Percentiles rank a stretch among this genome's conserved stretches.
These are phyloP conservation scores for Ampelocalamus luodianensis DNA, from an alignment of 176 grass and related monocot species.

Conservation along the genomic window DNA sequence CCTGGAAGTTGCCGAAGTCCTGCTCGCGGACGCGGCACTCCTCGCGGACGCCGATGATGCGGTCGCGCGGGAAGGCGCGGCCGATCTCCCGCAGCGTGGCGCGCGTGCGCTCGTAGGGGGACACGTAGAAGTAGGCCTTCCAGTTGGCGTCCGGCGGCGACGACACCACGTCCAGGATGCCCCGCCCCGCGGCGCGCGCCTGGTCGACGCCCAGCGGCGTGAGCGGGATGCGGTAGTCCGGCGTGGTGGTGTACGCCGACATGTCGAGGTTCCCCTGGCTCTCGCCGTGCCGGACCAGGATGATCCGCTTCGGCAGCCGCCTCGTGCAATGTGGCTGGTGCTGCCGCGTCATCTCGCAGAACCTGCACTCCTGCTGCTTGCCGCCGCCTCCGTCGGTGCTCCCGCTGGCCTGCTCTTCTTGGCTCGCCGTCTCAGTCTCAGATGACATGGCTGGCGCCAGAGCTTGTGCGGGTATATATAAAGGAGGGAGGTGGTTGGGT, in stretches of 20 bases:
- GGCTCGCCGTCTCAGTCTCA: background rate
- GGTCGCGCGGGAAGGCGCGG: slow-evolving; percentile 66
- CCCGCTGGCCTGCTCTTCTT: background rate
- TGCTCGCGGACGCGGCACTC: slow-evolving; percentile 97
- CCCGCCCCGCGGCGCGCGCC: slow-evolving; percentile 57
- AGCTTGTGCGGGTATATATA: slow-evolving; percentile 33
- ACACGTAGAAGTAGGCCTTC: slow-evolving; percentile 97
- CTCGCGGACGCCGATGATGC: slow-evolving; percentile 88
- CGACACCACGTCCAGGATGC: slow-evolving; percentile 56
- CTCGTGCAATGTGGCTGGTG: slow-evolving; percentile 41
- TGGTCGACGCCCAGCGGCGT: slow-evolving; percentile 66
- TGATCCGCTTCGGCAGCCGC: slow-evolving; percentile 84
- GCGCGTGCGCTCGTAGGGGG: slow-evolving; percentile 86
- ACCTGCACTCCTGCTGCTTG: background rate
- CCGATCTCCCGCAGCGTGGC: slow-evolving; percentile 82
- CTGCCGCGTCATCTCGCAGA: slow-evolving; percentile 62
- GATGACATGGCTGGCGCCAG: slow-evolving; percentile 49
- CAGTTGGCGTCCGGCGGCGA: slow-evolving; percentile 36
- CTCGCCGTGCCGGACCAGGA: slow-evolving; percentile 95
- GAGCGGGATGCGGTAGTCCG: slow-evolving; percentile 90
- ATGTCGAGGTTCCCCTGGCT: slow-evolving; percentile 94
- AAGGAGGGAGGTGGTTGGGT: slow-evolving; percentile 26
- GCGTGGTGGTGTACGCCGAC: slow-evolving; percentile 87
- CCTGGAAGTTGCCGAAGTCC: slow-evolving; percentile 99
- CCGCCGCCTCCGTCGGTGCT: background rate